A percentile compares a stretch with the other conserved stretches of the same genome.
Evolutionary conservation across 306 rosid genomes (phyloP).

Genomic region (Lupinus albus): DNA sequence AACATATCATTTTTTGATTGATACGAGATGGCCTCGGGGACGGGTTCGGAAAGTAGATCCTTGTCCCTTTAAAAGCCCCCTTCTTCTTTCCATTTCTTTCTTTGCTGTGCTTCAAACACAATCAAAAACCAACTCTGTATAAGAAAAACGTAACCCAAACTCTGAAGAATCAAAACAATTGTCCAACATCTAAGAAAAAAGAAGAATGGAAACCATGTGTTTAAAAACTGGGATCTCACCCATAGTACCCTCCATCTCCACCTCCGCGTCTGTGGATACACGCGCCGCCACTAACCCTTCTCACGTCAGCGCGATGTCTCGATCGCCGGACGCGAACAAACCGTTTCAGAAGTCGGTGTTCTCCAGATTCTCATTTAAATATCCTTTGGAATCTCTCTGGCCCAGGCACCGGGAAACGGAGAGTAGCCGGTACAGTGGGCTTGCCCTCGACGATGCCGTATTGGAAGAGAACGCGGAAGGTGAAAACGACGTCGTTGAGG

Average conservation of each 20-base stretch:
- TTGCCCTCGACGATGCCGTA: conserved; percentile 74
- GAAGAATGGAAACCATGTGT: conserved; percentile 65
- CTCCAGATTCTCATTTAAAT: conserved; percentile 65
- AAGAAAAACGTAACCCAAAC: background rate
- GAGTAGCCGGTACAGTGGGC: conserved; percentile 47
- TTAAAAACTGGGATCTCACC: conserved; percentile 60
- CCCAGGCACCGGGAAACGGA: conserved; percentile 46
- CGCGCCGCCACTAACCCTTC: conserved; percentile 49
- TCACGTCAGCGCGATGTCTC: conserved; percentile 57
- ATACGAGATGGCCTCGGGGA: too few species aligned
- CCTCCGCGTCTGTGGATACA: conserved; percentile 55
- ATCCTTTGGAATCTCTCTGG: conserved; percentile 75
- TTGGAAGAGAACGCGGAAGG: conserved; percentile 49
- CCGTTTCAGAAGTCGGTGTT: conserved; percentile 46
- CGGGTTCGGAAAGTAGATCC: too few species aligned
- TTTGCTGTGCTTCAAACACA: background rate
- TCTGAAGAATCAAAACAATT: background rate
- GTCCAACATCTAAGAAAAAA: background rate
- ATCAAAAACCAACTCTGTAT: conserved; percentile 18
- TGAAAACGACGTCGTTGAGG: conserved; percentile 39
- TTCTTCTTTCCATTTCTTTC: background rate
- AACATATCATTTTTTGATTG: too few species aligned
- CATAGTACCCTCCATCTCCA: conserved; percentile 60
- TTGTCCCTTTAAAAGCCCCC: conserved; percentile 22
- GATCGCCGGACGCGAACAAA: conserved; percentile 47